Evolutionary conservation across 805 yeast species (phyloP).

Genomic region (Huiozyma naganishii): DNA sequence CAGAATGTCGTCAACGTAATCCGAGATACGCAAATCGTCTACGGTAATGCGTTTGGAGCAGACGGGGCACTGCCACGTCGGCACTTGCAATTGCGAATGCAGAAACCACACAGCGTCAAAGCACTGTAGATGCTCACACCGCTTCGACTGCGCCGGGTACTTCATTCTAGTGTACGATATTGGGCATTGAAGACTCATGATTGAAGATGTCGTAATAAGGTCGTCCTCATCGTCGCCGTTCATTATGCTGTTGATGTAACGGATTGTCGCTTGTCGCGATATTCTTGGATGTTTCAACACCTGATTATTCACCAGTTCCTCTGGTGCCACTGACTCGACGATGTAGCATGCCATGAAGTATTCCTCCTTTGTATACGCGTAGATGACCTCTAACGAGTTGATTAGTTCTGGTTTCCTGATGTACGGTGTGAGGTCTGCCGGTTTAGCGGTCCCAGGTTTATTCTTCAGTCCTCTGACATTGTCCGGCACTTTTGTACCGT

Average conservation of each 20-base stretch:
- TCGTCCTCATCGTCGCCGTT: slow-evolving; percentile 52
- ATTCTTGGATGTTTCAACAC: slow-evolving; percentile 43
- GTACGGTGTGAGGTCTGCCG: slow-evolving; percentile 59
- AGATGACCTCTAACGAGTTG: slow-evolving; percentile 41
- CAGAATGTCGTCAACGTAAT: slow-evolving; percentile 57
- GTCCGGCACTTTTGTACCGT: slow-evolving; percentile 37
- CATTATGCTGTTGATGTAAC: slow-evolving; percentile 31
- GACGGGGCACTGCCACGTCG: slow-evolving; percentile 84
- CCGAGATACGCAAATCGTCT: slow-evolving; percentile 60
- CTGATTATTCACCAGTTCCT: slow-evolving; percentile 26
- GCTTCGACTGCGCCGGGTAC: slow-evolving; percentile 58
- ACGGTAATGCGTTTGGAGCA: slow-evolving; percentile 48
- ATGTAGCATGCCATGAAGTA: slow-evolving; percentile 45
- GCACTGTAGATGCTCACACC: slow-evolving; percentile 77
- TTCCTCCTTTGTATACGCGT: slow-evolving; percentile 42
- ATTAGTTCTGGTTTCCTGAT: slow-evolving; percentile 18
- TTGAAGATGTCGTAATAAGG: slow-evolving; percentile 52
- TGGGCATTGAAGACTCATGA: slow-evolving; percentile 68
- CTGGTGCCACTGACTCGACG: slow-evolving; percentile 37
- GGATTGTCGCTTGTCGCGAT: slow-evolving; percentile 37
- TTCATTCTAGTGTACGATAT: slow-evolving; percentile 59
- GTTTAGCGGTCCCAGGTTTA: slow-evolving; percentile 64
- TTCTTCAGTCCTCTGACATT: slow-evolving; percentile 67
- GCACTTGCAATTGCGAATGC: slow-evolving; percentile 64
- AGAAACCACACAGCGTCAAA: slow-evolving; percentile 73